These are phyloP conservation scores for Alternaria sp. DNA, from an alignment of 2,329 filamentous ascomycete genomes.

Conservation along the genomic window DNA sequence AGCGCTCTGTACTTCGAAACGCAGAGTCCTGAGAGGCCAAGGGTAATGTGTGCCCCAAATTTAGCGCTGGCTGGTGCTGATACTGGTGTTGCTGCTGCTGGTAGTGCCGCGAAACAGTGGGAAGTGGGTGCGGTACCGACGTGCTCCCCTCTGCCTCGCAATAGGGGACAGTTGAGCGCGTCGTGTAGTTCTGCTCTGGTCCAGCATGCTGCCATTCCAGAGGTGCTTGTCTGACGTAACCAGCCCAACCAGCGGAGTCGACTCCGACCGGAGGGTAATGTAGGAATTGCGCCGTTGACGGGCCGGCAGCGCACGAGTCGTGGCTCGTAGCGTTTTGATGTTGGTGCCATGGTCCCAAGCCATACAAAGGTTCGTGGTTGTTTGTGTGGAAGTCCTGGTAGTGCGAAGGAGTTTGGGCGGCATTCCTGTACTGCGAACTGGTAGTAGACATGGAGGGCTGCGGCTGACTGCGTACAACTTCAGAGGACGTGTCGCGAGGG, in stretches of 20 bases:
- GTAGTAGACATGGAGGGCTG: slow-evolving; percentile 43
- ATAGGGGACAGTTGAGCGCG: slow-evolving; percentile 33
- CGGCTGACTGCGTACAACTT: slow-evolving; percentile 39
- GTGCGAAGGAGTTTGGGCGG: slow-evolving; percentile 39
- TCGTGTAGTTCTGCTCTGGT: slow-evolving; percentile 26
- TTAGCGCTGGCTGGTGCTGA: slow-evolving; percentile 15
- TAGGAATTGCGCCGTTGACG: slow-evolving; percentile 34
- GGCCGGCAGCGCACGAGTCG: slow-evolving; percentile 35
- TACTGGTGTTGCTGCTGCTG: slow-evolving; percentile 24
- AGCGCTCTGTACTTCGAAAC: slow-evolving; percentile 28
- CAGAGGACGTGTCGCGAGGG: slow-evolving; percentile 25
- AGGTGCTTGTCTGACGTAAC: slow-evolving; percentile 27
- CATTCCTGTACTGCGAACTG: slow-evolving; percentile 42
- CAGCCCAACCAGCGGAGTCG: slow-evolving; percentile 41
- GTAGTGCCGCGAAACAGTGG: slow-evolving; percentile 27
- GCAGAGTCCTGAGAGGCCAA: slow-evolving; percentile 20
- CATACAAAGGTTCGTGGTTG: slow-evolving; percentile 38
- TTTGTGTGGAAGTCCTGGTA: slow-evolving; percentile 35
- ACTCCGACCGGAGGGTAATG: slow-evolving; percentile 37
- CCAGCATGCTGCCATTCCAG: slow-evolving; percentile 32
- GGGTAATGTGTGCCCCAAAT: slow-evolving; percentile 8
- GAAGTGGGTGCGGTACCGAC: slow-evolving; percentile 17
- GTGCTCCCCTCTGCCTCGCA: slow-evolving; percentile 28
- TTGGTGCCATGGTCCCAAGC: slow-evolving; percentile 39
- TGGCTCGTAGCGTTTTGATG: slow-evolving; percentile 21